These are phyloP conservation scores for Podila epicladia DNA, from an alignment of 192 early-diverging fungal genomes.

Conservation along the genomic window DNA sequence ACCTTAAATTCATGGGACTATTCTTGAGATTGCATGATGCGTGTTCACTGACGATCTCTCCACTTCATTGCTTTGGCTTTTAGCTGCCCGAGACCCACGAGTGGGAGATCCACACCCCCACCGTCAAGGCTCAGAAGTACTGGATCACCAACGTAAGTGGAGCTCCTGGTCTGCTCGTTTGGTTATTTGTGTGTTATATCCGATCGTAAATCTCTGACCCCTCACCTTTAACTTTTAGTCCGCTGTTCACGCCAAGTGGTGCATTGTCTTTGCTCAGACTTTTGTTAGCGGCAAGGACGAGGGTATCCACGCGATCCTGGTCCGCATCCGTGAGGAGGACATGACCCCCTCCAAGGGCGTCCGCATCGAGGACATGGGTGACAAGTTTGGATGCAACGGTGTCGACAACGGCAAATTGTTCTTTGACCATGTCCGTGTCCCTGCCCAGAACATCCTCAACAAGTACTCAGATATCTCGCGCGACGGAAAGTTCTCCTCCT, in stretches of 20 bases:
- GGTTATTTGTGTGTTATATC: not conserved
- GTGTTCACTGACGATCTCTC: not conserved
- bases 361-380: constrained; percentile 80
- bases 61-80: not conserved
- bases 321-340: constrained; percentile 78
- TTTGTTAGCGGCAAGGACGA: constrained; percentile 72
- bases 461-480: constrained; percentile 67
- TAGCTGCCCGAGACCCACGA: constrained; percentile 68
- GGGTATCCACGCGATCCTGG: constrained; percentile 78
- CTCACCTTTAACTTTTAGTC: constrained; percentile 27
- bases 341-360: constrained; percentile 72
- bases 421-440: constrained; percentile 63
- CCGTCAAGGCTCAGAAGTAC: constrained; percentile 78
- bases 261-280: constrained; percentile 82
- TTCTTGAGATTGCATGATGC: not conserved
- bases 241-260: constrained; percentile 76
- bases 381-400: constrained; percentile 75
- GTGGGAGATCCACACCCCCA: constrained; percentile 80
- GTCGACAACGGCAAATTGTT: constrained; percentile 80
- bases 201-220: not conserved
- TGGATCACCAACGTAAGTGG: constrained; percentile 81
- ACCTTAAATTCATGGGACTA: constrained; percentile 1
- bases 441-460: constrained; percentile 74
- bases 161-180: not conserved
- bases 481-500: constrained; percentile 66